Base-by-base conservation (phyloP, 257 asterid genomes). In the Craterostigma plantagineum region DNA sequence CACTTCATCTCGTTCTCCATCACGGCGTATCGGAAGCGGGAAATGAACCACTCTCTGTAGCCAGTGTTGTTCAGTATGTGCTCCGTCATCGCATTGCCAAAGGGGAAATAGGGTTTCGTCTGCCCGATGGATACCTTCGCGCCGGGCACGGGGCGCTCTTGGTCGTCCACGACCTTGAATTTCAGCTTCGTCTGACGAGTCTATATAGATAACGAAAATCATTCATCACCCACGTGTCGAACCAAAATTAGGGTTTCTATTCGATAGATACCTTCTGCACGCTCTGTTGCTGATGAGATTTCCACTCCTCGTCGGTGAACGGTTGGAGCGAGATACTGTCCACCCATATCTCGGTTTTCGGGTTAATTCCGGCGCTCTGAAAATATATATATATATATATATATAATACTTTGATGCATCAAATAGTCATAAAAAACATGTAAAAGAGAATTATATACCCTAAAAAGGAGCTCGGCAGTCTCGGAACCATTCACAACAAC, bases 321-420 rank as follows among this genome's bases (percentile, higher is more conserved):
- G 80, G 62, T 38, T 81, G 81, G 38, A 77, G 16, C 7, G 92
- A 81, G 53, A 77, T 59, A 57, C 83, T 74, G 3, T 72, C 84
- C 7, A 54, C 81, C 69, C 57, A 58, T 9, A 81, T 37, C 18
- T 81, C 84, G 9, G 59, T 61, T 0, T 55, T 23, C 6, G 75
- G 35, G 37, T 63, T 49, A 6, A 23, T 23, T 23, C 6, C 30
- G 11, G 66, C 46, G 49, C 51, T 63, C 94, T 82, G 51, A 0
- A 13, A 37, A 6, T n/a, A n/a, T n/a, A 23, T 23, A 6, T 23
- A 23, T 2, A 23, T 6, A 6, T 23, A 2, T 6, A 6, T 2
- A 35, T n/a, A 7, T 23, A 2, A 23, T 23, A 23, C n/a, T n/a
- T n/a, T 23, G 30, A 23, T 23, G 30, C 30, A 23, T 23, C 30